A percentile compares a stretch with the other conserved stretches of the same genome.
These are phyloP conservation scores for Neoboletus brunneissimus DNA, from an alignment of 768 basidiomycete species.

Conservation along the genomic window DNA sequence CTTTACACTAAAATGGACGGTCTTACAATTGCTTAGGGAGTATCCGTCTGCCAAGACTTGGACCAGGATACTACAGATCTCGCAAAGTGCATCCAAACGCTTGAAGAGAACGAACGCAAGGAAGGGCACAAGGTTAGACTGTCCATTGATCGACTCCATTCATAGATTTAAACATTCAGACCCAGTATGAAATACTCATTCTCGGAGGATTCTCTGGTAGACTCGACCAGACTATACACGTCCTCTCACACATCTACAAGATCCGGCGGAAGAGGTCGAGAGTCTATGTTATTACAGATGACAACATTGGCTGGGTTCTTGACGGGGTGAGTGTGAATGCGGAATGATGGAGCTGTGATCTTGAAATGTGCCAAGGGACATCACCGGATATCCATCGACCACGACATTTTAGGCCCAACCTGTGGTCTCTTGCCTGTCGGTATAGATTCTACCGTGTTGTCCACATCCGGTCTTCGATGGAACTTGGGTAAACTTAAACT, in stretches of 20 bases:
- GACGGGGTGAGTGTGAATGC: conserved; percentile 50
- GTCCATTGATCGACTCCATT: neutral
- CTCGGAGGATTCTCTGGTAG: conserved; percentile 89
- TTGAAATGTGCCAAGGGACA: conserved; percentile 56
- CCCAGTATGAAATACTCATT: conserved; percentile 66
- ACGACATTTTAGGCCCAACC: conserved; percentile 71
- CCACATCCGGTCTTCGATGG: conserved; percentile 86
- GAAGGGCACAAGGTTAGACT: conserved; percentile 38
- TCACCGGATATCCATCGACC: conserved; percentile 76
- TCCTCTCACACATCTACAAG: conserved; percentile 81
- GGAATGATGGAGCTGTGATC: neutral
- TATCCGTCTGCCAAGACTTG: conserved; percentile 61
- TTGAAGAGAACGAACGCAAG: conserved; percentile 55
- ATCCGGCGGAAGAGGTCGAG: conserved; percentile 56
- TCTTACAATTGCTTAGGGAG: conserved; percentile 46
- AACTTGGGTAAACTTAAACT: conserved; percentile 61
- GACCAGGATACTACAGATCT: conserved; percentile 90
- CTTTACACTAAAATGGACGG: neutral
- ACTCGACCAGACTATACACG: conserved; percentile 91
- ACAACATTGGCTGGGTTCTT: conserved; percentile 89
- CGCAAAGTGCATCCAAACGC: conserved; percentile 80
- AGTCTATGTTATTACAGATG: conserved; percentile 82
- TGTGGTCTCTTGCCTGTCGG: conserved; percentile 96
- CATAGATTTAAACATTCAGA: conserved; percentile 7
- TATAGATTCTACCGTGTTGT: conserved; percentile 68